Conservation (phyloP, 495 filamentous ascomycete genomes). For the Cairneyella variabilis region DNA sequence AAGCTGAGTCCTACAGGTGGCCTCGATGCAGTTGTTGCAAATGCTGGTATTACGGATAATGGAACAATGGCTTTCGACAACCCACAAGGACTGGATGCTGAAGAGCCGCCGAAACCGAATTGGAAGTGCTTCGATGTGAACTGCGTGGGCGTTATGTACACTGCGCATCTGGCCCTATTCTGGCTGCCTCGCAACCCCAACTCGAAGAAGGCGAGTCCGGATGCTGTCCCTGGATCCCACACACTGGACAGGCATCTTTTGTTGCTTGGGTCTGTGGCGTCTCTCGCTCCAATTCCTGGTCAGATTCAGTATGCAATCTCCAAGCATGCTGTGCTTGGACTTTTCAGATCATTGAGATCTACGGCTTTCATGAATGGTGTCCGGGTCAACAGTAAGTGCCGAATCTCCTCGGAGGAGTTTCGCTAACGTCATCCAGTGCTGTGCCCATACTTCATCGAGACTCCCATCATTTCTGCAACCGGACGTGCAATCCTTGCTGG, state of each 20-base stretch:
- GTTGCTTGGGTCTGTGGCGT: constrained; percentile 53
- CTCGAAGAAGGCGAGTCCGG: constrained; percentile 12
- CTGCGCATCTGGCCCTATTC: constrained; percentile 58
- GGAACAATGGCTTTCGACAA: constrained; percentile 28
- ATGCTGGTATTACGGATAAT: constrained; percentile 55
- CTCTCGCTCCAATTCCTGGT: constrained; percentile 40
- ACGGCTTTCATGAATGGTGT: constrained; percentile 44
- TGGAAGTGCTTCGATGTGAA: constrained; percentile 57
- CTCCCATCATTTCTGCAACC: constrained; percentile 43
- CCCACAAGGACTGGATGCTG: constrained; percentile 33
- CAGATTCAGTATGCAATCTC: constrained; percentile 51
- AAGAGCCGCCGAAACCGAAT: constrained; percentile 46
- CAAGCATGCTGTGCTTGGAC: constrained; percentile 62
- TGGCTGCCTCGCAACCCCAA: constrained; percentile 43
- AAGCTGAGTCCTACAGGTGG: constrained; percentile 46
- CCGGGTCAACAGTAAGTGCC: constrained; percentile 43
- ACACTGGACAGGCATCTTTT: constrained; percentile 47
- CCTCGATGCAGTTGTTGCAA: constrained; percentile 63
- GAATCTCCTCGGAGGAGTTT: neutral
- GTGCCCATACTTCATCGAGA: constrained; percentile 65
- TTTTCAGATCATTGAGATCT: constrained; percentile 54
- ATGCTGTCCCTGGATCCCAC: neutral
- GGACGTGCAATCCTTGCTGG: constrained; percentile 51
- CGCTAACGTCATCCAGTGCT: constrained; percentile 32
- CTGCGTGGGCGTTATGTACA: constrained; percentile 60